A percentile compares a stretch with the other conserved stretches of the same genome.
Evolutionary conservation across 257 asterid genomes (phyloP).

Genomic region (Lycium barbarum): DNA sequence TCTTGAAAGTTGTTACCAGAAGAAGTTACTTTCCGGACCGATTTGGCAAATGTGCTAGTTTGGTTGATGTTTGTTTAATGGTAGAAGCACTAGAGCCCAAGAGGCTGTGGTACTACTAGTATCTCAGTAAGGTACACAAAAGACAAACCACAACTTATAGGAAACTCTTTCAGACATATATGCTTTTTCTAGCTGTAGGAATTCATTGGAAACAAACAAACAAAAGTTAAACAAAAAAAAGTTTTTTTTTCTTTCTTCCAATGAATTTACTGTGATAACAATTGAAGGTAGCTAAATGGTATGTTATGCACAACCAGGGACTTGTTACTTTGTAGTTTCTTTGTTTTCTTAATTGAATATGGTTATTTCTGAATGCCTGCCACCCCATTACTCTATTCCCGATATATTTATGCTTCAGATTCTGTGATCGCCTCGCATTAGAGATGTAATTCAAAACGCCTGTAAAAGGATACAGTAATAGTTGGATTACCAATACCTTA

Average conservation of each 20-base stretch:
- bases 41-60: not conserved
- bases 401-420: not conserved
- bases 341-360: not conserved
- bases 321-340: not conserved
- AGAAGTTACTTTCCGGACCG: not conserved
- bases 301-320: not conserved
- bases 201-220: not conserved
- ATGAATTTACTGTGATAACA: too few relatives aligned
- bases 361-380: not conserved
- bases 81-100: not conserved
- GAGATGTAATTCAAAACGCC: not conserved
- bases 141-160: not conserved
- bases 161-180: not conserved
- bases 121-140: too few relatives aligned
- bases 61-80: not conserved
- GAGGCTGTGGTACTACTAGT: too few relatives aligned
- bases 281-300: not conserved
- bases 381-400: not conserved
- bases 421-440: not conserved
- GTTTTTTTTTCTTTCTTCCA: not conserved
- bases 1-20: not conserved
- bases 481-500: slow-evolving; percentile 38
- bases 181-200: not conserved
- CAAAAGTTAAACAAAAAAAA: too few relatives aligned
- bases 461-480: not conserved